Conservation (phyloP, 371 early-diverging fungal genomes). For the Mucor velutinosus region DNA sequence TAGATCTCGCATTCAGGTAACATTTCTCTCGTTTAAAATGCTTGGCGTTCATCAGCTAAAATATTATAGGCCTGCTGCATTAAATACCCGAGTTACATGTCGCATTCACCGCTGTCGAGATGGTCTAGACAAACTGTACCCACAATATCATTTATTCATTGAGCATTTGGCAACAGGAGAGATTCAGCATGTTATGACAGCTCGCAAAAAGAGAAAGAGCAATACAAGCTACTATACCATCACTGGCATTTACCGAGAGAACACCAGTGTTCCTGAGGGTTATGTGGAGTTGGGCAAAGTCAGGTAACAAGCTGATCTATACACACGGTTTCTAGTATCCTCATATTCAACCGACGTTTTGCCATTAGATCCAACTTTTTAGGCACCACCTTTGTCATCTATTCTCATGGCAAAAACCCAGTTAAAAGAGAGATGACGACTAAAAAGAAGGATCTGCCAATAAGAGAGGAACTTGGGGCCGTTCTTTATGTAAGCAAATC, state of each 20-base stretch:
- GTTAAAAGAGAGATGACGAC: slow-evolving; percentile 36
- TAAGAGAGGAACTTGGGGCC: slow-evolving; percentile 75
- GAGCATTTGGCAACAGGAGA: slow-evolving; percentile 64
- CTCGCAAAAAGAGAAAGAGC: slow-evolving; percentile 72
- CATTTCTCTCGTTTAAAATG: not conserved
- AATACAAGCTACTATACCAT: slow-evolving; percentile 78
- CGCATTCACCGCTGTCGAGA: slow-evolving; percentile 74
- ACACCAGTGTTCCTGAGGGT: slow-evolving; percentile 18
- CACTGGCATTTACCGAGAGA: slow-evolving; percentile 39
- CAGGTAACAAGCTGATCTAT: slow-evolving; percentile 36
- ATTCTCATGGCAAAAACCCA: slow-evolving; percentile 70
- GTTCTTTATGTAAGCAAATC: slow-evolving; percentile 72
- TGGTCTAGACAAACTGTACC: slow-evolving; percentile 70
- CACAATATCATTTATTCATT: slow-evolving; percentile 73
- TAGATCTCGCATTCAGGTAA: slow-evolving; percentile 46
- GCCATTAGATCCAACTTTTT: slow-evolving; percentile 76
- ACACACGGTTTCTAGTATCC: not conserved
- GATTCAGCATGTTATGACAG: slow-evolving; percentile 60
- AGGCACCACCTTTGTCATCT: slow-evolving; percentile 83
- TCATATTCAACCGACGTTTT: not conserved
- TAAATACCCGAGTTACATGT: slow-evolving; percentile 76
- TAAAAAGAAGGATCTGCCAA: slow-evolving; percentile 42
- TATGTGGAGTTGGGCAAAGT: slow-evolving; percentile 61
- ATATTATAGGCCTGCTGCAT: slow-evolving; percentile 66
- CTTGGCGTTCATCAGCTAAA: slow-evolving; percentile 2